Evolutionary conservation across 2,329 filamentous ascomycete genomes (phyloP).

Genomic region (Geoglossum cookeanum): DNA sequence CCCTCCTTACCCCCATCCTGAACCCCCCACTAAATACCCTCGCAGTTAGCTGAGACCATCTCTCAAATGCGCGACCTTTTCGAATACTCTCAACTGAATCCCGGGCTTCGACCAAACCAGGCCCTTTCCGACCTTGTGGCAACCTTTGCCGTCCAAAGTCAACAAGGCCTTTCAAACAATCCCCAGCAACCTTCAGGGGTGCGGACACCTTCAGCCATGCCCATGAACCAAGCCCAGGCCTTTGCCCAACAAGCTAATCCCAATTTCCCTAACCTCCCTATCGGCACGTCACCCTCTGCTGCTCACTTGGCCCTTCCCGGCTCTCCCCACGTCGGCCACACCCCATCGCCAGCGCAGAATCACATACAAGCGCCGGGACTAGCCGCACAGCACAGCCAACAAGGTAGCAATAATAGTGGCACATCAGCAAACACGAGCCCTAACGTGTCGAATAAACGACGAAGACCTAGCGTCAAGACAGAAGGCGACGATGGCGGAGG

Average conservation of each 20-base stretch:
- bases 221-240: conserved; percentile 3
- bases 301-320: conserved; percentile 33
- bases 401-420: conserved; percentile 29
- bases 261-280: conserved; percentile 18
- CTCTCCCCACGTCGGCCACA: conserved; percentile 31
- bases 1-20: conserved; percentile 9
- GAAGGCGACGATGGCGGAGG: conserved; percentile 31
- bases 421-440: conserved; percentile 44
- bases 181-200: neutral
- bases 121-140: conserved; percentile 34
- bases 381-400: conserved; percentile 36
- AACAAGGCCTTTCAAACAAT: conserved; percentile 10
- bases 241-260: conserved; percentile 14
- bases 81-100: conserved; percentile 33
- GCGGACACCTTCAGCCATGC: neutral
- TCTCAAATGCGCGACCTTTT: conserved; percentile 44
- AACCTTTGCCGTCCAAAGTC: conserved; percentile 22
- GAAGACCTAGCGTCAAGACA: conserved; percentile 39
- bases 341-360: conserved; percentile 26
- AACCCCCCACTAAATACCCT: conserved; percentile 7
- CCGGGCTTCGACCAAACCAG: conserved; percentile 31
- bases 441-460: conserved; percentile 38
- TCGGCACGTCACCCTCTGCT: conserved; percentile 37
- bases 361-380: conserved; percentile 29
- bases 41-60: conserved; percentile 43